phyloP scores from a whole-genome alignment of 805 yeast genomes.

The Naumovozyma castellii region DNA sequence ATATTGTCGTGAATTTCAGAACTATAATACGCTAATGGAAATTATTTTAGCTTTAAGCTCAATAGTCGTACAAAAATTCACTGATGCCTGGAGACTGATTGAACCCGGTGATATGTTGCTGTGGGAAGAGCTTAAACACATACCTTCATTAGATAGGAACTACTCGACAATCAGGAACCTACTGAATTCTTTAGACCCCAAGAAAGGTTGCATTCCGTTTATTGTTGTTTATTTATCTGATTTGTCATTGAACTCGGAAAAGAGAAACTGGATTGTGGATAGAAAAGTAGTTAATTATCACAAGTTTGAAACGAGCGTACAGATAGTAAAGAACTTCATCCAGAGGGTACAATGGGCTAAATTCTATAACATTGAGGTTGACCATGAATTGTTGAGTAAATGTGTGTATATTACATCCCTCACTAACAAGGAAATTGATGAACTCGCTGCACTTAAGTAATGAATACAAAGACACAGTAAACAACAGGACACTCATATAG shows the following conservation, averaged over 20 bases:
- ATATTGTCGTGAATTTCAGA: constrained; percentile 61
- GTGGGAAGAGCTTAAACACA: constrained; percentile 56
- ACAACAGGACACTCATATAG: neutral
- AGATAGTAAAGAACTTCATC: constrained; percentile 64
- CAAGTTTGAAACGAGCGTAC: constrained; percentile 66
- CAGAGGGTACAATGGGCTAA: constrained; percentile 81
- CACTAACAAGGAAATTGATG: constrained; percentile 55
- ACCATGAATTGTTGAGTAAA: constrained; percentile 64
- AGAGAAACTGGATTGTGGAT: constrained; percentile 26
- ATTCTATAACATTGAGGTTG: constrained; percentile 46
- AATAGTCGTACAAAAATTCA: constrained; percentile 46
- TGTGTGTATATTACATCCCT: constrained; percentile 73
- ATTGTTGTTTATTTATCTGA: constrained; percentile 81
- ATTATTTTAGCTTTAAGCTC: constrained; percentile 73
- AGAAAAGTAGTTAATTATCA: constrained; percentile 58
- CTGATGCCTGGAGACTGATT: constrained; percentile 64
- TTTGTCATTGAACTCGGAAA: constrained; percentile 53
- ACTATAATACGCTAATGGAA: constrained; percentile 82
- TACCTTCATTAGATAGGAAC: constrained; percentile 68
- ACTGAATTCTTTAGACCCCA: constrained; percentile 43
- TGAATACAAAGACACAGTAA: no score
- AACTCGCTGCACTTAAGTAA: neutral
- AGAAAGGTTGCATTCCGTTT: constrained; percentile 82
- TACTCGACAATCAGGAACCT: constrained; percentile 51
- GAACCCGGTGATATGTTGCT: constrained; percentile 63